Base-by-base conservation (phyloP, 2,329 filamentous ascomycete species). In the Alternaria postmessia region DNA sequence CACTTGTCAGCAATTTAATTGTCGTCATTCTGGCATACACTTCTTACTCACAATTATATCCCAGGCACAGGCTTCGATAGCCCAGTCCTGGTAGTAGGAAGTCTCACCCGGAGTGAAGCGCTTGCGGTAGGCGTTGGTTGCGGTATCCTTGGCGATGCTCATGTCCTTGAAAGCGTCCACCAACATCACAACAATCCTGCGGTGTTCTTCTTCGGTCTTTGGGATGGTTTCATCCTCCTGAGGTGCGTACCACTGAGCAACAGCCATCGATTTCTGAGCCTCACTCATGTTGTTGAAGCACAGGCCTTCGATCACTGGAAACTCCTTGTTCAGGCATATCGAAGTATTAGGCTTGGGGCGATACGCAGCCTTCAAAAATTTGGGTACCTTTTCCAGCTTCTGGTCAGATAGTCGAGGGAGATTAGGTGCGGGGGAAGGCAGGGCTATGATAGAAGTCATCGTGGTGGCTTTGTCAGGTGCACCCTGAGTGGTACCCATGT, bases 11-110 rank as follows among this genome's bases (percentile, higher is more conserved):
- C n/a, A 24, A 5, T 1, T 12, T 8, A 8, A 32, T 36, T 5
- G 14, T 12, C 11, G 8, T 14, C 7, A 22, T 11, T 1, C 30
- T 24, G 8, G 12, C 20, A 16, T 12, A 42, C 7, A n/a, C 3
- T 20, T 38, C 39, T 18, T 2, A 51, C 59, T 47, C 28, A 62
- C 62, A 28, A 66, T 3, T 3, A 66, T 52, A 8, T 60, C 48
- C 64, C 64, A 66, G 14, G 59, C 56, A 47, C 64, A 66, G 6
- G 48, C 46, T 32, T 66, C 64, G 22, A 66, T 57, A 5, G 62
- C 54, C 61, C 64, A 64, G 6, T 63, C 51, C n/a, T 39, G 16
- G 18, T 64, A 64, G 54, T 32, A 60, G 7, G 34, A n/a, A 9
- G 34, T 7, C 12, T 43, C 38, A 5, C 51, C 56, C 16, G 54